Base-by-base conservation (phyloP, 192 early-diverging fungal genomes). In the Coemansia reversa region DNA sequence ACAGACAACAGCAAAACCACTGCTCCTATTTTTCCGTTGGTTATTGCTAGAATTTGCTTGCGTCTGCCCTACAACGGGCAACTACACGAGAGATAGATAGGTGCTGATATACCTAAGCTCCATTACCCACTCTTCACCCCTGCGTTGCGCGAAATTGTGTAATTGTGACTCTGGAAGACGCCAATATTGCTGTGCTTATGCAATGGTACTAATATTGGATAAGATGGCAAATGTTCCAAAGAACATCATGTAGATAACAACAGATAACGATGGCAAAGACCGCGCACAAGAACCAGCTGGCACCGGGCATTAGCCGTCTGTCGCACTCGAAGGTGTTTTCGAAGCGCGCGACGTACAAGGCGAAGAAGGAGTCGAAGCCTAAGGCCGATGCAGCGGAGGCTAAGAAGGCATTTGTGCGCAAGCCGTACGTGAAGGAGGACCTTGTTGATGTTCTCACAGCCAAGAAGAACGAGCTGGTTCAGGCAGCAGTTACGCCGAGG, bases 331-430 rank as follows among this genome's bases (percentile, higher is more conserved):
- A 81, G 65, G 84, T 89, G 61, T 92, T 89, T 85, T 86, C 90
- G 76, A 91, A 90, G 87, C 91, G 90, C 84, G 94, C 88, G 57
- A 80, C 91, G 55, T 92, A 92, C 88, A 96, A 96, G 92, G 86
- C 87, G 77, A 83, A 85, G 82, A 94, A 91, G 88, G 74, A 76
- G 60, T 67, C 75, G 49, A 72, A 76, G 69, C 65, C 85, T 58
- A 70, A 69, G 63, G 28, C 48, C 1, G 66, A 69, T 62, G 55
- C 60, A n/a, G 62, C 61, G 4, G 50, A 56, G 4, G 57, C 57
- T 32, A 51, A 67, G 66, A 61, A 63, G 52, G 39, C 61, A 84
- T 70, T 63, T 77, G 23, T 70, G 73, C 53, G 67, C 81, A 66
- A 75, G 60, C 82, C 92, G 54, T 55, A 55, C 32, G 55, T 50